Conservation (phyloP, 805 yeast genomes). For the Saturnispora silvae region DNA sequence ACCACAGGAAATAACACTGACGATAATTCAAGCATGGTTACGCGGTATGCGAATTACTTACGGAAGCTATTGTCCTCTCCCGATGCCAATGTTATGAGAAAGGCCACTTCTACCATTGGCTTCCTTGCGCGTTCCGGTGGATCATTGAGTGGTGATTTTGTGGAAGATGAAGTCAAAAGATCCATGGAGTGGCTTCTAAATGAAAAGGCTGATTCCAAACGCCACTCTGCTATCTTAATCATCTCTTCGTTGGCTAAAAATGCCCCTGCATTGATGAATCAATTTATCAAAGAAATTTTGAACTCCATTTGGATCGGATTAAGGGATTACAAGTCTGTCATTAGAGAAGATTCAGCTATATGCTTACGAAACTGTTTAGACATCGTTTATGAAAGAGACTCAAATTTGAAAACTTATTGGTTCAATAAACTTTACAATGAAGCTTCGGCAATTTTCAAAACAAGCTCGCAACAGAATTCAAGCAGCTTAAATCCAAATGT, state of each 20-base stretch:
- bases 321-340: conserved; percentile 62
- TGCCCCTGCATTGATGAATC: conserved; percentile 74
- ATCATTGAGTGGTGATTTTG: conserved; percentile 81
- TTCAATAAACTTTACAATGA: conserved; percentile 43
- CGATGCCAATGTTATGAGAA: conserved; percentile 75
- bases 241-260: conserved; percentile 76
- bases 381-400: conserved; percentile 72
- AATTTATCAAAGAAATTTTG: conserved; percentile 66
- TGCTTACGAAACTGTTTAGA: conserved; percentile 69
- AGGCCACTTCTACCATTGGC: conserved; percentile 82
- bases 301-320: conserved; percentile 83
- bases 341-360: conserved; percentile 76
- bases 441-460: conserved; percentile 23
- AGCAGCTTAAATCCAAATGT: neutral
- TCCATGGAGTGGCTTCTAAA: conserved; percentile 86
- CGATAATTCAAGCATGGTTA: conserved; percentile 79
- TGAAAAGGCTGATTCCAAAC: conserved; percentile 76
- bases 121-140: conserved; percentile 85
- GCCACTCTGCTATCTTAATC: conserved; percentile 84
- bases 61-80: conserved; percentile 70
- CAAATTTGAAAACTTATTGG: conserved; percentile 62
- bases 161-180: conserved; percentile 81
- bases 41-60: conserved; percentile 83
- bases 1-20: conserved; percentile 33
- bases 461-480: neutral